phyloP scores from a whole-genome alignment of 1,284 basidiomycete genomes.

The Earliella scabrosa region DNA sequence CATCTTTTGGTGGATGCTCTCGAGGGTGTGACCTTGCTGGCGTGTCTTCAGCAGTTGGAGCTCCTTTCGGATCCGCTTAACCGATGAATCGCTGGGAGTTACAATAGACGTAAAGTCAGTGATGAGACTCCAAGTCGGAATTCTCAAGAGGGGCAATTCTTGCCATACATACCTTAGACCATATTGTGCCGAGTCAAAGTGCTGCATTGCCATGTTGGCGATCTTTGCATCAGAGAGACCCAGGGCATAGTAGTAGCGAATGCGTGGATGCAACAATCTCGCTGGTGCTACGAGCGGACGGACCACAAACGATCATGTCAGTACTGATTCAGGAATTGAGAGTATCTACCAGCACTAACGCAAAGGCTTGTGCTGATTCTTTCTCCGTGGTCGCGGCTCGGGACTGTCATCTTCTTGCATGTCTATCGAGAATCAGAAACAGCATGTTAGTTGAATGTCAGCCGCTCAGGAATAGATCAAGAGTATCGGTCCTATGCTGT shows the following conservation, averaged over 20 bases:
- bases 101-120: neutral
- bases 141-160: too few species aligned
- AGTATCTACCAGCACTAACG: neutral
- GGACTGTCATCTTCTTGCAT: neutral
- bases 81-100: neutral
- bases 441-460: too few species aligned
- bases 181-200: neutral
- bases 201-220: neutral
- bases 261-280: neutral
- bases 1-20: neutral
- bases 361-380: neutral
- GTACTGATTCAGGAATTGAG: too few species aligned
- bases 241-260: neutral
- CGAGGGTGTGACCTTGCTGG: neutral
- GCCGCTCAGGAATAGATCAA: too few species aligned
- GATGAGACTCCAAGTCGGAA: neutral
- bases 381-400: neutral
- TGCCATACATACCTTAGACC: neutral
- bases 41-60: neutral
- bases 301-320: too few species aligned
- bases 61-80: neutral
- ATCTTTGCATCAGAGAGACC: neutral
- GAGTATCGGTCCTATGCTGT: too few species aligned
- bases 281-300: neutral
- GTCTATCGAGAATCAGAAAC: too few species aligned